Percentiles rank a stretch among this genome's conserved stretches.
Conservation (phyloP, 306 rosid genomes). For the Luffa aegyptiaca region DNA sequence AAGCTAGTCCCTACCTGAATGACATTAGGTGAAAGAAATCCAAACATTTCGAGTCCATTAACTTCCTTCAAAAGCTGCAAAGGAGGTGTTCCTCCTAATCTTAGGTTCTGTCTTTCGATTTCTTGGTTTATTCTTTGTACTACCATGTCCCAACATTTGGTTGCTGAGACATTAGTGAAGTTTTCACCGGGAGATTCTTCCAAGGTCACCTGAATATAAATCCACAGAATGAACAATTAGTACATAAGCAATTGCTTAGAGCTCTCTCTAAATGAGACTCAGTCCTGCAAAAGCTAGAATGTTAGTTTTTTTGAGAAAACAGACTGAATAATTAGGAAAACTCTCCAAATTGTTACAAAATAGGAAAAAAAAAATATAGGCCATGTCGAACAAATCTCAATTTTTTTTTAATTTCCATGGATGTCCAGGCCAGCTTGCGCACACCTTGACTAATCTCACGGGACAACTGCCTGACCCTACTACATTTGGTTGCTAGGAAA, state of each 20-base stretch:
- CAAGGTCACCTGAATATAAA: conserved; percentile 55
- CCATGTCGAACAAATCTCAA: background rate
- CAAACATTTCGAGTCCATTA: conserved; percentile 71
- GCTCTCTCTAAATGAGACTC: background rate
- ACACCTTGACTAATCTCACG: too few species aligned
- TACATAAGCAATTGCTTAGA: background rate
- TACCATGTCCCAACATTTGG: conserved; percentile 74
- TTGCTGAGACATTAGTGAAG: conserved; percentile 46
- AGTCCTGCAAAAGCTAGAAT: background rate
- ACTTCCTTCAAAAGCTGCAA: conserved; percentile 34
- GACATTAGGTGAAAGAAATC: conserved; percentile 52
- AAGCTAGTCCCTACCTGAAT: conserved; percentile 34
- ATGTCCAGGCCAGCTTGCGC: too few species aligned
- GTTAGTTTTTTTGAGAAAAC: background rate
- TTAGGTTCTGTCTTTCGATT: conserved; percentile 27
- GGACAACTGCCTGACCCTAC: too few species aligned
- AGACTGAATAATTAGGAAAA: background rate
- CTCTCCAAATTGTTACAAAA: background rate
- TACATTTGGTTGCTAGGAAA: too few species aligned
- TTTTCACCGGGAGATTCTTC: conserved; percentile 48
- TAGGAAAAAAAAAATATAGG: background rate
- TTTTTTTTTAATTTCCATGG: background rate
- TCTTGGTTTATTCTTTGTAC: conserved; percentile 39
- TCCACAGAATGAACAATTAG: background rate
- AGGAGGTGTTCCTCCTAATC: conserved; percentile 32